Conservation (phyloP, 495 filamentous ascomycete species). For the Aspergillus sparsus region DNA sequence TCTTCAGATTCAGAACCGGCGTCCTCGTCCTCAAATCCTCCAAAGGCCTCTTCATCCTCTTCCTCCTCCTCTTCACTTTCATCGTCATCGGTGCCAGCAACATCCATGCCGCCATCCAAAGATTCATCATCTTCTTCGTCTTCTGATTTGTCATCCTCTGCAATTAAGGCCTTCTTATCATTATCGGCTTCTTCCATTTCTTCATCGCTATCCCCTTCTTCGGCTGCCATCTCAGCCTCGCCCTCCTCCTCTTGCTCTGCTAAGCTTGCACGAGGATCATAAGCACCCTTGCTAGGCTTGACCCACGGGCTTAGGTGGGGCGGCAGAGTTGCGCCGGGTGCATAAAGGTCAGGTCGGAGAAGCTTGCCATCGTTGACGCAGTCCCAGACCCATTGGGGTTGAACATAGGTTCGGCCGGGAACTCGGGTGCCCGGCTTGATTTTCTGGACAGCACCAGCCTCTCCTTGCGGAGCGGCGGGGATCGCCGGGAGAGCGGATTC, state of each 20-base stretch:
- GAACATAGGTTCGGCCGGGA: conserved; percentile 85
- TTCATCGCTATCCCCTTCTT: conserved; percentile 52
- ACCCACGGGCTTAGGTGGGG: conserved; percentile 97
- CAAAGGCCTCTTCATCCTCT: conserved; percentile 40
- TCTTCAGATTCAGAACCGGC: conserved; percentile 51
- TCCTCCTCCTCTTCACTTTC: conserved; percentile 44
- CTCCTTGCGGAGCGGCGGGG: conserved; percentile 57
- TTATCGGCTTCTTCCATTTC: conserved; percentile 41
- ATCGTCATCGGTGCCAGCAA: conserved; percentile 54
- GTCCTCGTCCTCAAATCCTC: conserved; percentile 44
- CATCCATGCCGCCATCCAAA: conserved; percentile 61
- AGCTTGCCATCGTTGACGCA: conserved; percentile 87
- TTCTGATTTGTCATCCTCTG: conserved; percentile 40
- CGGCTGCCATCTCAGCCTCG: conserved; percentile 66
- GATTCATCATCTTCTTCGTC: conserved; percentile 53
- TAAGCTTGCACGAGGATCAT: conserved; percentile 82
- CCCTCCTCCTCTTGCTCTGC: conserved; percentile 76
- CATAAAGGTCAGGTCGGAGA: conserved; percentile 84
- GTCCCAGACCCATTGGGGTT: conserved; percentile 99
- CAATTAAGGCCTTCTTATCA: conserved; percentile 24
- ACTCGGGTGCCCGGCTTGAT: conserved; percentile 63
- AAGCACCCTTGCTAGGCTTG: conserved; percentile 76
- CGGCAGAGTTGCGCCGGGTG: conserved; percentile 82
- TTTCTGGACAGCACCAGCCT: conserved; percentile 45
- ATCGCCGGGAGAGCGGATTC: conserved; percentile 58